phyloP scores from a whole-genome alignment of 345 rosid genomes.

The Eucalyptus erythrocorys region DNA sequence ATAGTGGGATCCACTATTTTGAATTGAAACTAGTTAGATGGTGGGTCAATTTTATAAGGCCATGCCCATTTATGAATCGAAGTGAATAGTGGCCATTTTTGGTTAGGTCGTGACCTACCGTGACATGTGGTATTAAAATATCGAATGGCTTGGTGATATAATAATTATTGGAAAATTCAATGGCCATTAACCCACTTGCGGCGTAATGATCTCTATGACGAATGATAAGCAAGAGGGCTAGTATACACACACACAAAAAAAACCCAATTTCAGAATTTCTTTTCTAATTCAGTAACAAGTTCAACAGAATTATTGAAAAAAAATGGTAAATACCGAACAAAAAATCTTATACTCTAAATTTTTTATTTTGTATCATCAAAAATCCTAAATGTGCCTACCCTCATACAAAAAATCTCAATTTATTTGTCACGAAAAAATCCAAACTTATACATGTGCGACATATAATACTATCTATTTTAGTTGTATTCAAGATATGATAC shows the following conservation, averaged over 20 bases:
- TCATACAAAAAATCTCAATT: no score
- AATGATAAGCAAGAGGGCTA: not conserved
- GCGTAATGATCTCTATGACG: not conserved
- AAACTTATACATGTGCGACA: accelerated
- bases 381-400: not conserved
- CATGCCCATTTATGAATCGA: not conserved
- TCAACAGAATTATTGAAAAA: not conserved
- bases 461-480: not conserved
- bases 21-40: not conserved
- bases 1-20: not conserved
- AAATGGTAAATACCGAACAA: not conserved
- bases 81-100: not conserved
- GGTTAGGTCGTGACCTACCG: not conserved
- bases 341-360: not conserved
- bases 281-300: not conserved
- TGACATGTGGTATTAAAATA: not conserved
- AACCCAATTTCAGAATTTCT: not conserved
- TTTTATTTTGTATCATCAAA: not conserved
- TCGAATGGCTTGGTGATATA: not conserved
- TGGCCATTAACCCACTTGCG: not conserved
- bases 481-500: not conserved
- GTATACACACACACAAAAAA: not conserved
- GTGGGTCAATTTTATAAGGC: not conserved
- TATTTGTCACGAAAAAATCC: no score
- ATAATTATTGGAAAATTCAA: not conserved